Base-by-base conservation (phyloP, 768 basidiomycete species). In the Epithele typhae region DNA sequence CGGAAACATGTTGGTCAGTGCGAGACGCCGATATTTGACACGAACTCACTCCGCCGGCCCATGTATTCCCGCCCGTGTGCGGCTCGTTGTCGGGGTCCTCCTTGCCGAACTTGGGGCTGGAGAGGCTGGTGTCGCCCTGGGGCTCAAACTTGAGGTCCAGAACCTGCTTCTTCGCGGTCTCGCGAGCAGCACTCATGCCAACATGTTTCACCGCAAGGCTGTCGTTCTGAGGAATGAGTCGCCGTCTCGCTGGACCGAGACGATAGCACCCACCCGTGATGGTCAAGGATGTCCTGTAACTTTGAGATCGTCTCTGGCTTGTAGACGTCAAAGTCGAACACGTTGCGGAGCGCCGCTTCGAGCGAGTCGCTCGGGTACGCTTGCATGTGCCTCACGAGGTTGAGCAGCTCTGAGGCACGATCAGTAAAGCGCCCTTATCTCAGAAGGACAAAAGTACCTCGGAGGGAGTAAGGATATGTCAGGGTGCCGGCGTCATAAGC, bases 261-360 rank as follows among this genome's bases (percentile, higher is more conserved):
- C 17, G 15, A 7, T 17, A 2, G 8, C 23, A 18, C 48, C 15
- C 21, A 83, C 82, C 81, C 82, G 52, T 84, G 80, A 45, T 75
- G 75, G 39, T 75, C 66, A 27, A 85, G 62, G 22, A 84, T 81
- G 22, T 77, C 72, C 0, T 70, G 71, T 17, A 85, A 66, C 55
- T 76, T 77, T 39, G 82, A 77, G 33, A 81, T 79, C 5, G 78
- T 81, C 53, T 83, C 82, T 1, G 76, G 77, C 52, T 76, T 78
- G 60, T 81, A 81, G 5, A 85, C 71, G 56, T 85, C 82, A 46
- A 83, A 85, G 57, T 85, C 82, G 53, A 85, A 85, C 9, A 84
- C 68, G 55, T 84, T 85, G 14, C 82, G 69, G 14, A 85, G 63
- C 6, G 77, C 75, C 34, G 72, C 70, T n/a, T 76, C 81, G 10